Evolutionary conservation across 345 rosid genomes (phyloP), one percentile per base, ranked within the genome.

Genomic region (Raphanus raphanistrum): DNA sequence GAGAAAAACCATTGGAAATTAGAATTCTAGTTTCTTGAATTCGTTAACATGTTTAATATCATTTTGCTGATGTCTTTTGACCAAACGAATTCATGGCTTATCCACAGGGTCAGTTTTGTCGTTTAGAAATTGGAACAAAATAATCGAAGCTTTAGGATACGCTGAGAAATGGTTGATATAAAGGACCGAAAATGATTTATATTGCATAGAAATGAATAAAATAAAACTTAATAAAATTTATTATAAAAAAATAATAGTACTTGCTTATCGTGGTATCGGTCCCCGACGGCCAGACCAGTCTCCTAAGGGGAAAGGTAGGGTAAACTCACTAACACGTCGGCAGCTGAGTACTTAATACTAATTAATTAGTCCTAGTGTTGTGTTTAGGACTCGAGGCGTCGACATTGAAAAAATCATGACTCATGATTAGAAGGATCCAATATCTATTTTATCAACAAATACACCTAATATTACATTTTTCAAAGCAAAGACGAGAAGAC

Each of bases 281-380:
- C 75, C 60, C 78, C 82, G 70, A 54, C 66, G 82, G 66, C 75
- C 74, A 68, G 78, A 73, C 78, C 78, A 74, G 78, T 73, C 82
- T 68, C 82, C 78, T 73, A 52, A 68, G 41, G 9, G 58, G 78
- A 17, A 68, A 68, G 74, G 75, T 68, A 25, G 54, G 64, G 74
- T 65, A 55, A 52, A 54, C 54, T 74, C 71, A 63, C 63, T 43
- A 27, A 63, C 71, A 63, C 60, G 75, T 68, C 41, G 73, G 29
- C 64, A 59, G 13, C 36, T 68, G 31, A 58, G 63, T 17, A 77
- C 15, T 16, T 55, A 71, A 6, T 28, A 28, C 29, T 31, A 59
- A 45, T 60, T 52, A 50, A 16, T 26, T 59, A 26, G 12, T 60
- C 57, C 10, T 60, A 59, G 48, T 67, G 78, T 35, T 50, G 25